Base-by-base conservation (phyloP, 2,329 filamentous ascomycete genomes). In the Bertia moriformis region DNA sequence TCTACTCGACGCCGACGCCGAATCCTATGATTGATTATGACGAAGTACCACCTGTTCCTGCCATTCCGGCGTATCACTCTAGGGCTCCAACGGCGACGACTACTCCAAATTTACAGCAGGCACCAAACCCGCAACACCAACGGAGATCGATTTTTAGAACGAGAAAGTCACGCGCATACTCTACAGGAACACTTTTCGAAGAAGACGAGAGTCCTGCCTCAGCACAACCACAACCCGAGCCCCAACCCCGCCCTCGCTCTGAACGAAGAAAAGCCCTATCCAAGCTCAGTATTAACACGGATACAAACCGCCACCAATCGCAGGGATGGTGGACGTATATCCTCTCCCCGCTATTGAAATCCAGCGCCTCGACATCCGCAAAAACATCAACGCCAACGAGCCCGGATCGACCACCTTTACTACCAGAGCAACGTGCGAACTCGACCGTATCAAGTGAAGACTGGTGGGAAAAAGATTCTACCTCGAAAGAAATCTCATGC, bases 321-420 rank as follows among this genome's bases (percentile, higher is more conserved):
- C 60, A 65, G 41, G 64, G 64, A 14, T 67, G 64, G 64, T 67
- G 64, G 64, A 67, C 58, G 19, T 55, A 60, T 36, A 50, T 66
- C 17, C 54, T 65, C 2, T 65, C 63, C 1, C 64, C 64, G 1
- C 48, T 65, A 4, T 43, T 65, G 18, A 58, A 55, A 18, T 56
- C 50, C 40, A 57, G 58, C 2, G 53, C 51, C 42, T 54, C 50
- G 14, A 39, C 29, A 13, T n/a, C 35, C 33, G 41, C 24, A 10
- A 29, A n/a, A 10, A 29, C 10, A 29, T 29, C 24, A n/a, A 29
- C 24, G 10, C 32, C 32, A 7, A 35, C 15, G 12, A 35, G 32
- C 12, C 12, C 32, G 10, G 10, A 10, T 7, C 15, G 10, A 7
- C 32, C 32, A 7, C 32, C 32, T 7, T n/a, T n/a, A n/a, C 10